Base-by-base conservation (phyloP, 305 asterid genomes). In the Solanum aculeatissimum region DNA sequence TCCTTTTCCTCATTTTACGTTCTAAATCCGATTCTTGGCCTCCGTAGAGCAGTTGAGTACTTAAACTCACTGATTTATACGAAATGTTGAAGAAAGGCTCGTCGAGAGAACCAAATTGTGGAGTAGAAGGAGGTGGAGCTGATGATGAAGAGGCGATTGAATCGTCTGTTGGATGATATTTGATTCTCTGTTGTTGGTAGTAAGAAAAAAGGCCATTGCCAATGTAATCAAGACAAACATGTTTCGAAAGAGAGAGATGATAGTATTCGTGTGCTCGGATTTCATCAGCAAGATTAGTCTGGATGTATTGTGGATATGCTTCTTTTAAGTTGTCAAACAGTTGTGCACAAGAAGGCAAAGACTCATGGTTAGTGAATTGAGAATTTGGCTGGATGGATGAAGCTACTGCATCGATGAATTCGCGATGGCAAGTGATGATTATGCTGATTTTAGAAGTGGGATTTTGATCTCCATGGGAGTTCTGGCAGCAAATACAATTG, bases 121-220 rank as follows among this genome's bases (percentile, higher is more conserved):
- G 21, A 7, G 66, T 49, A 19, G 72, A 12, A 42, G 62, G 80
- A n/a, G 89, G 87, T 25, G 88, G 83, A 53, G 89, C 77, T 0
- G 92, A 81, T 0, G 98, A 90, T 15, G 92, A 79, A 13, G 94
- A 87, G 45, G 92, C 86, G 51, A 82, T 82, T 19, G 87, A 77
- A 62, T 81, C 87, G 40, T 87, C 18, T 1, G 68, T 55, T 27
- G 86, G 85, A 65, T 21, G 82, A 51, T 79, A 47, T 7, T 29
- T 9, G 7, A 3, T 27, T 23, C 43, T 55, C 42, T 87, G 86
- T 47, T 82, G 86, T 66, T 94, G 98, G 25, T 93, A 87, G 84
- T 87, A 88, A 2, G 99, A 95, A 85, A 92, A 94, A 10, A 95
- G 96, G 19, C 97, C 98, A 58, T 92, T 93, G 83, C 99, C 99